Conservation (phyloP, 805 yeast species). For the Pichia deserticola region DNA sequence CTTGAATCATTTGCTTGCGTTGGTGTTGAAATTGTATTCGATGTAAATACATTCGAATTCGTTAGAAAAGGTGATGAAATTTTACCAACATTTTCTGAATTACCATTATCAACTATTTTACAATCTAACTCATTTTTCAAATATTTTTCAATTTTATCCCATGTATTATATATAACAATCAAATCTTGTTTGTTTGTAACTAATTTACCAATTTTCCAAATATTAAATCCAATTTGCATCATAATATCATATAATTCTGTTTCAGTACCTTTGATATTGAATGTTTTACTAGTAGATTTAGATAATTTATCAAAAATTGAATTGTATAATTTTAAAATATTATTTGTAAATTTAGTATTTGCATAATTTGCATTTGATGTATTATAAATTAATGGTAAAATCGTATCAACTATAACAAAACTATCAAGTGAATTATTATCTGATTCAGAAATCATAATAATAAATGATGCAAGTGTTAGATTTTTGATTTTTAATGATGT, state of each 20-base stretch:
- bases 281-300: constrained; percentile 13
- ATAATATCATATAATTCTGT: constrained; percentile 24
- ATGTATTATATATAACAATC: constrained; percentile 12
- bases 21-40: not conserved
- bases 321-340: constrained; percentile 25
- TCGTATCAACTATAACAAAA: constrained; percentile 62
- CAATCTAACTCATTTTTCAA: constrained; percentile 8
- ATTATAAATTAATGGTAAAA: constrained; percentile 62
- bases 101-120: not conserved
- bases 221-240: constrained; percentile 26
- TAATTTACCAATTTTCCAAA: constrained; percentile 28
- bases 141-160: constrained; percentile 11
- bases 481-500: constrained; percentile 75
- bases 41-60: not conserved
- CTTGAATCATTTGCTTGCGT: not conserved
- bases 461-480: constrained; percentile 54
- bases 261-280: constrained; percentile 21
- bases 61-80: not conserved
- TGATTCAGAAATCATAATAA: constrained; percentile 37
- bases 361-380: constrained; percentile 28
- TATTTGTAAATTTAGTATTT: constrained; percentile 20
- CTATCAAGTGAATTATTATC: constrained; percentile 56
- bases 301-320: constrained; percentile 23
- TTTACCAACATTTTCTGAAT: not conserved
- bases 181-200: constrained; percentile 19